Conservation (phyloP, 345 rosid species). For the Acer saccharum region DNA sequence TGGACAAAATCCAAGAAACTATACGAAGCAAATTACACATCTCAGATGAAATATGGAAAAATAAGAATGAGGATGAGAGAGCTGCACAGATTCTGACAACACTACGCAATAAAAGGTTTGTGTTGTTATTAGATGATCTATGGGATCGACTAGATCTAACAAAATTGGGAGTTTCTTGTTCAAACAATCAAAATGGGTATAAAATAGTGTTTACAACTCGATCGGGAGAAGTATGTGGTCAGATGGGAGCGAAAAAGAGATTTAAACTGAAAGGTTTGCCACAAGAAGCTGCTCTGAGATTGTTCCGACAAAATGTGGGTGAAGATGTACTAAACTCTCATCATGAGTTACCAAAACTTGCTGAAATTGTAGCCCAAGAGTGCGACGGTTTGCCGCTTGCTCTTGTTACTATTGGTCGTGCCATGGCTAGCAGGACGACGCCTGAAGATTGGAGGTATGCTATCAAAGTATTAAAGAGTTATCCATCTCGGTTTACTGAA, state of each 20-base stretch:
- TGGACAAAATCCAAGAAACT: not conserved
- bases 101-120: not conserved
- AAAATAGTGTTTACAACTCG: slow-evolving; percentile 2
- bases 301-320: not conserved
- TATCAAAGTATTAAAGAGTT: not conserved
- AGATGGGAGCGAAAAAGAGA: not conserved
- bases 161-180: not conserved
- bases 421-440: not conserved
- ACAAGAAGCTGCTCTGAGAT: not conserved
- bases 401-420: not conserved
- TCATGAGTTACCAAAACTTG: not conserved
- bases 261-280: not conserved
- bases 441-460: not conserved
- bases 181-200: no score
- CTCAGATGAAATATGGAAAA: not conserved
- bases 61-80: not conserved
- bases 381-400: slow-evolving; percentile 9
- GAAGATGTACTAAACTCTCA: not conserved
- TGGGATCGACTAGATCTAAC: not conserved
- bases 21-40: no score
- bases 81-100: not conserved
- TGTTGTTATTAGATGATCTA: not conserved
- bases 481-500: not conserved
- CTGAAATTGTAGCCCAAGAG: not conserved
- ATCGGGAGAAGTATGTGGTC: not conserved